Base-by-base conservation (phyloP, 192 early-diverging fungal genomes). In the Gamsiella multidivaricata region DNA sequence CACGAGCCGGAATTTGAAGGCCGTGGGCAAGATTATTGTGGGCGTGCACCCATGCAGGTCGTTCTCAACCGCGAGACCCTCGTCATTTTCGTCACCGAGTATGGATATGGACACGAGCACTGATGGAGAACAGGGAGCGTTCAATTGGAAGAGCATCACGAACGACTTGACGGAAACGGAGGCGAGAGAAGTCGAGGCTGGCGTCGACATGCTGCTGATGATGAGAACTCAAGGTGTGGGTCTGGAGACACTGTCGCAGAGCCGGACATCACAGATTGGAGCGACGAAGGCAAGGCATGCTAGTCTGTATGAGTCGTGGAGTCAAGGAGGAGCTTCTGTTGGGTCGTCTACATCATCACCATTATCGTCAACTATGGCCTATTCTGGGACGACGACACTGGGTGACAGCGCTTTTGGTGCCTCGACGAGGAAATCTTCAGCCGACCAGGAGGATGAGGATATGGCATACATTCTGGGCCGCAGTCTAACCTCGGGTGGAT, bases 401-500 rank as follows among this genome's bases (percentile, higher is more conserved):
- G 47, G 28, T 26, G 66, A n/a, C 36, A 66, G 31, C 23, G 26
- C 11, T 29, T 23, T 39, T 25, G 51, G 34, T 17, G 29, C n/a
- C 17, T 10, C 9, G 34, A 10, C 3, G 12, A 26, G 50, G 29
- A 7, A 7, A n/a, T 53, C 56, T 6, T 12, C 23, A 4, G 22
- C 49, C 14, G 69, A 60, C 22, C 45, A 61, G 7, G 70, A 63
- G 22, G 70, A 73, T 18, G 71, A 74, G 3, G 71, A 74, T 37
- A 58, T 74, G 63, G 62, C 71, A 1, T 65, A 31, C 12, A 74
- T 74, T 10, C 45, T 74, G 37, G 64, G 71, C n/a, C 71, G 47
- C 39, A 74, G 71, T 43, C 29, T 74, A 25, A 65, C 71, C 3
- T 65, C 71, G 1, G 71, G 71, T 25, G 71, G 71, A 32, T 54